Conservation (phyloP, 2,329 filamentous ascomycete genomes). For the Botrytis elliptica region DNA sequence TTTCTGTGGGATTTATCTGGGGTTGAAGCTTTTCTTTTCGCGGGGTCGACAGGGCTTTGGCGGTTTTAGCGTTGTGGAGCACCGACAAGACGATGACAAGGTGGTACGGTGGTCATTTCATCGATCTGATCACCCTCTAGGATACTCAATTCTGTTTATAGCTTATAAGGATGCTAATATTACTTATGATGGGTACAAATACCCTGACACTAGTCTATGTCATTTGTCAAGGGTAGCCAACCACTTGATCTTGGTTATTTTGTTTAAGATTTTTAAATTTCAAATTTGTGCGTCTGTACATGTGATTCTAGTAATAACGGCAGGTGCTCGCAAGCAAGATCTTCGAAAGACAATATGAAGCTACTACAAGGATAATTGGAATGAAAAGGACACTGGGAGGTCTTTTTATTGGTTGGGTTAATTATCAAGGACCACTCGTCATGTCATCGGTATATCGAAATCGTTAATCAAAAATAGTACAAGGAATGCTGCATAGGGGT, state of each 20-base stretch:
- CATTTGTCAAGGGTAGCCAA: background rate
- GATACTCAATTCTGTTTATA: background rate
- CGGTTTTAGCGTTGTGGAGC: background rate
- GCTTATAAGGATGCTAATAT: background rate
- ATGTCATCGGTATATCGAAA: background rate
- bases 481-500: background rate
- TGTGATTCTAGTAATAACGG: background rate
- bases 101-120: fast-evolving
- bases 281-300: background rate
- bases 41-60: background rate
- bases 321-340: background rate
- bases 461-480: background rate
- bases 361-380: background rate
- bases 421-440: background rate
- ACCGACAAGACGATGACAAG: background rate
- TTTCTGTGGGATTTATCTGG: background rate
- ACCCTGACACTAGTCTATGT: background rate
- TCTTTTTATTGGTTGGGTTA: background rate
- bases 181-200: background rate
- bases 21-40: too few species aligned
- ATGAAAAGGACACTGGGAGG: background rate
- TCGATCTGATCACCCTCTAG: background rate
- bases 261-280: background rate
- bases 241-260: background rate
- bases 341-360: background rate